Percentiles rank a stretch among this genome's conserved stretches.
phyloP scores from a whole-genome alignment of 306 rosid species.

The Dicorynia guianensis region DNA sequence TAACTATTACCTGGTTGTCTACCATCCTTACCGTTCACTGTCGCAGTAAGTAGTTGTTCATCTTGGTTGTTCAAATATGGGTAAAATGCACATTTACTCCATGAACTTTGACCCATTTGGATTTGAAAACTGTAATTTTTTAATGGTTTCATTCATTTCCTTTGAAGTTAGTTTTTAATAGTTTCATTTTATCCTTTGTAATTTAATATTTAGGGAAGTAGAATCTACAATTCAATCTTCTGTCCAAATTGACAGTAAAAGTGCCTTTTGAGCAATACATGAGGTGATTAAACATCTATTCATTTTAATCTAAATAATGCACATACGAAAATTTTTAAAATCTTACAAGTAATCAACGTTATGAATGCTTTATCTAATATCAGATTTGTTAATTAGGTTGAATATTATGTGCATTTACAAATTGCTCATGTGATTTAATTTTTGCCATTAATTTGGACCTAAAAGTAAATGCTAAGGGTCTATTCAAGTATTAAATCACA shows the following conservation, averaged over 20 bases:
- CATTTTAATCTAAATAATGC: no score
- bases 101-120: constrained; percentile 17
- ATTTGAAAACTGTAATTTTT: not conserved
- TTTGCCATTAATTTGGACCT: no score
- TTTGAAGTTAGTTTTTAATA: not conserved
- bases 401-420: no score
- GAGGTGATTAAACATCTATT: not conserved
- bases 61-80: constrained; percentile 21
- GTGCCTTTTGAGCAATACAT: constrained; percentile 2
- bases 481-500: no score
- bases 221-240: constrained; percentile 1
- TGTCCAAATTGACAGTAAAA: constrained; percentile 27
- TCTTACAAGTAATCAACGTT: no score
- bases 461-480: no score
- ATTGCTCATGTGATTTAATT: no score
- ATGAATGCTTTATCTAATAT: no score
- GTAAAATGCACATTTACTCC: not conserved
- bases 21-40: constrained; percentile 90
- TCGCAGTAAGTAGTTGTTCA: constrained; percentile 75
- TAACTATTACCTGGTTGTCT: constrained; percentile 88
- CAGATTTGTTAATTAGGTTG: no score
- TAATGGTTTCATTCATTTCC: constrained; percentile 3
- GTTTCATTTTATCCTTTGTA: constrained; percentile 13
- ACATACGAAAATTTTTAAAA: no score
- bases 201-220: constrained; percentile 1